phyloP scores from a whole-genome alignment of 192 early-diverging fungal genomes.

The Martensiomyces pterosporus region DNA sequence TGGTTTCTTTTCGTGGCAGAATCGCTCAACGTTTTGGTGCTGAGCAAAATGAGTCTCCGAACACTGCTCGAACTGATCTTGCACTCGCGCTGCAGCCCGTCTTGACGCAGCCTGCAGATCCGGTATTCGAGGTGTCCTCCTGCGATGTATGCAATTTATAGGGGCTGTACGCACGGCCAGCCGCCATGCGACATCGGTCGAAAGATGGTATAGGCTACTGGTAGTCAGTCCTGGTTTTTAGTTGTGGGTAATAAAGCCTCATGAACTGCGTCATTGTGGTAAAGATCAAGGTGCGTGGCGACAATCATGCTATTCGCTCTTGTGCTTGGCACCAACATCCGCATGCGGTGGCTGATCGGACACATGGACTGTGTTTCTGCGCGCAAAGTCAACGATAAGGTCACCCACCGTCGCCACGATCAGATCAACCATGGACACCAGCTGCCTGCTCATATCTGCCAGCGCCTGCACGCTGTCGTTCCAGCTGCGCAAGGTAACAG shows the following conservation, averaged over 20 bases:
- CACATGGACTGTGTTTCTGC: conserved; percentile 14
- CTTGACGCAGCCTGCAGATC: conserved; percentile 11
- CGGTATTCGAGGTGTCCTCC: conserved; percentile 24
- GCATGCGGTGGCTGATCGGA: too few species aligned
- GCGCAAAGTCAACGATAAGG: conserved; percentile 28
- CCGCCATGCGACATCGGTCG: conserved; percentile 21
- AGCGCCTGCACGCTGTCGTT: conserved; percentile 20
- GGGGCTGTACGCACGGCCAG: conserved; percentile 21
- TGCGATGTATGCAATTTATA: conserved; percentile 8
- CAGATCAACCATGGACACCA: conserved; percentile 16
- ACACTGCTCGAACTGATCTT: conserved; percentile 1
- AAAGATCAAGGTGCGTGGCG: too few species aligned
- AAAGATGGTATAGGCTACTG: conserved; percentile 16
- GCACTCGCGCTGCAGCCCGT: conserved; percentile 24
- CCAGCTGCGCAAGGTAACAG: conserved; percentile 9
- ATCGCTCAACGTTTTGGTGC: too few species aligned
- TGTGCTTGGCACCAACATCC: too few species aligned
- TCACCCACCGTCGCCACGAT: conserved; percentile 27
- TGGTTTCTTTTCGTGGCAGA: too few species aligned
- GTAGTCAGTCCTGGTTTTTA: too few species aligned
- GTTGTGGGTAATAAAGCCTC: too few species aligned
- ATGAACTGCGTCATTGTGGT: too few species aligned
- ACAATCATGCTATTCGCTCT: too few species aligned
- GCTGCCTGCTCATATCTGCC: conserved; percentile 26
- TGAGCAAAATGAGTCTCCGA: too few species aligned